These are phyloP conservation scores for Hymenoscyphus occultus DNA, from an alignment of 2,329 filamentous ascomycete species.

Conservation along the genomic window DNA sequence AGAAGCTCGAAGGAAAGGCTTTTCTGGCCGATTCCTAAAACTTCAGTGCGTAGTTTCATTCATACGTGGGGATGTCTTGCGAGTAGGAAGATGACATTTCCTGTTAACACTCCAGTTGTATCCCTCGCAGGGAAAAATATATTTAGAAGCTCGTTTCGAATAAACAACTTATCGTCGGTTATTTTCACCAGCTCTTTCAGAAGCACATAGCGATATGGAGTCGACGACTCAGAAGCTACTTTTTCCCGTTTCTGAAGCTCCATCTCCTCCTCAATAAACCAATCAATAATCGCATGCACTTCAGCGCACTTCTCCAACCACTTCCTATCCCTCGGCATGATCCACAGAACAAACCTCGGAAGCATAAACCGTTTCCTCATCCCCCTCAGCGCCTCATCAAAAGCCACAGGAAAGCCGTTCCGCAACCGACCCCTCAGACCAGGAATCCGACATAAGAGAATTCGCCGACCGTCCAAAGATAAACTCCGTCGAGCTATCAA, in stretches of 20 bases:
- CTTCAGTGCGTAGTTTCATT: constrained; percentile 42
- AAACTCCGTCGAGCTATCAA: constrained; percentile 47
- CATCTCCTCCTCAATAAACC: constrained; percentile 18
- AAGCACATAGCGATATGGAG: constrained; percentile 40
- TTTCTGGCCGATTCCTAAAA: constrained; percentile 37
- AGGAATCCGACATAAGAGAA: constrained; percentile 33
- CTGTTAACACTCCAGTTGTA: constrained; percentile 34
- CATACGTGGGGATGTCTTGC: constrained; percentile 45
- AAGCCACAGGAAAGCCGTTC: constrained; percentile 11
- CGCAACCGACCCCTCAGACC: neutral
- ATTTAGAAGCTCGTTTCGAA: constrained; percentile 35
- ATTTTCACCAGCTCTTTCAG: constrained; percentile 46
- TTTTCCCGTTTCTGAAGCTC: neutral
- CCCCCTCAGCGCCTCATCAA: constrained; percentile 13
- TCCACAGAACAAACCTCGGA: constrained; percentile 7
- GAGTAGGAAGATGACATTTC: constrained; percentile 51
- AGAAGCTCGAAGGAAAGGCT: constrained; percentile 47
- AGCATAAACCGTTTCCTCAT: constrained; percentile 14
- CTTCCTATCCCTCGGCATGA: constrained; percentile 6
- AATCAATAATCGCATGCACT: constrained; percentile 17
- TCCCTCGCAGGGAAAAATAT: constrained; percentile 42
- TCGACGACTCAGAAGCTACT: neutral
- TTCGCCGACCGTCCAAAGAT: constrained; percentile 21
- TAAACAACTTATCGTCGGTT: constrained; percentile 40
- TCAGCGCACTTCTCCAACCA: constrained; percentile 13